Percentiles rank a stretch among this genome's conserved stretches.
Conservation (phyloP, 2,329 filamentous ascomycete genomes). For the Septoria petroselini region DNA sequence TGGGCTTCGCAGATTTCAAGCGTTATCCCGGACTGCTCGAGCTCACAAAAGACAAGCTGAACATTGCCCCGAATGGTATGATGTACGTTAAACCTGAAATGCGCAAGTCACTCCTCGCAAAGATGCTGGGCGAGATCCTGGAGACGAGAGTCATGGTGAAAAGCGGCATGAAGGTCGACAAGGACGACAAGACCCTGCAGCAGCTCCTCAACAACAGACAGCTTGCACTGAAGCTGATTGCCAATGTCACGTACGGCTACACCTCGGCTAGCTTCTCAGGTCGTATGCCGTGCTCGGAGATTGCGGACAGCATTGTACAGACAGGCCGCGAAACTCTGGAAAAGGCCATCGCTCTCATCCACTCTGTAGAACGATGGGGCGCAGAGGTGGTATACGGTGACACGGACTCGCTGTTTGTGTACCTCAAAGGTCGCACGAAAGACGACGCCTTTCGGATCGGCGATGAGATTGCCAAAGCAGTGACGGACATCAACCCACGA, state of each 20-base stretch:
- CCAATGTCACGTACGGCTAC: conserved; percentile 99
- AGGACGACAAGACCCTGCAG: conserved; percentile 80
- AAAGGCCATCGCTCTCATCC: conserved; percentile 87
- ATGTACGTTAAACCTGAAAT: conserved; percentile 87
- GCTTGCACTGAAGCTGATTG: conserved; percentile 87
- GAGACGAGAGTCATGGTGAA: conserved; percentile 98
- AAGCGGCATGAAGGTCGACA: conserved; percentile 90
- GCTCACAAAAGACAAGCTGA: conserved; percentile 78
- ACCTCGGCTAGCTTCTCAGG: conserved; percentile 96
- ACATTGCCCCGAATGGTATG: conserved; percentile 92
- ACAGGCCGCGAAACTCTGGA: conserved; percentile 93
- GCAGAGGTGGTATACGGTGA: conserved; percentile 98
- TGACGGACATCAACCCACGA: conserved; percentile 85
- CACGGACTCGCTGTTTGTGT: conserved; percentile 90
- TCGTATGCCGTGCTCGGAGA: conserved; percentile 95
- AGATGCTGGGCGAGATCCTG: conserved; percentile 93
- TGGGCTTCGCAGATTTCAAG: conserved; percentile 88
- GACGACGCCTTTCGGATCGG: conserved; percentile 91
- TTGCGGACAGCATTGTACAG: conserved; percentile 97
- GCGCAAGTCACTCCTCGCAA: conserved; percentile 84
- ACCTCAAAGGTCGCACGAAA: conserved; percentile 79
- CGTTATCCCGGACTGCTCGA: conserved; percentile 71
- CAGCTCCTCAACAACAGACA: conserved; percentile 89
- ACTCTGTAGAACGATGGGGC: conserved; percentile 80
- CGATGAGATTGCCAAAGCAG: conserved; percentile 80